Evolutionary conservation across 139 green algal genomes (phyloP).

Genomic region (Chlamydomonas schloesseri): DNA sequence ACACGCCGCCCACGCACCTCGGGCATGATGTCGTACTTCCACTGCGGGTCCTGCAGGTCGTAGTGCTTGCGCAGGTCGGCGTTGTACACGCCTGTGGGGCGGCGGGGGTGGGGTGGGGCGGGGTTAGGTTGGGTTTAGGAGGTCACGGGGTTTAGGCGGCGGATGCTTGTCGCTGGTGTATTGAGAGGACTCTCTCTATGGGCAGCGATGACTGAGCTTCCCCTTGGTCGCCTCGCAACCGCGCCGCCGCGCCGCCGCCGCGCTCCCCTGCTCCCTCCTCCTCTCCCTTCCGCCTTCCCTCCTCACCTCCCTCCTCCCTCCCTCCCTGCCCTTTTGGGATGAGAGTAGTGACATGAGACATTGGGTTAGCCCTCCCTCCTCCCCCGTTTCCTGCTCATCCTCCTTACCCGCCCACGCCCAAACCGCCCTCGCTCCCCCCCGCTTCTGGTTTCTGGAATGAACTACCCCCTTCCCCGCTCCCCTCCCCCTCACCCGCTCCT

Average conservation of each 20-base stretch:
- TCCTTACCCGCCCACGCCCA: background rate
- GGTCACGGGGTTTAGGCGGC: too few relatives aligned
- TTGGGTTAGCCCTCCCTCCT: too few relatives aligned
- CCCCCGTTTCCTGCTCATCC: background rate
- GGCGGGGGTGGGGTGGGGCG: too few relatives aligned
- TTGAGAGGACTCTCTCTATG: background rate
- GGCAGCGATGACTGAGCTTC: too few relatives aligned
- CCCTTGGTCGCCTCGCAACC: too few relatives aligned
- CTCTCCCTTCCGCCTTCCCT: too few relatives aligned
- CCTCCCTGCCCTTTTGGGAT: too few relatives aligned
- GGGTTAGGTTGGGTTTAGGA: background rate
- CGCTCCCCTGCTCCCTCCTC: too few relatives aligned
- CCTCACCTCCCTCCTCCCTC: background rate
- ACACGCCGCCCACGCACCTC: conserved; percentile 57
- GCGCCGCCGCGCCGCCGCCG: too few relatives aligned
- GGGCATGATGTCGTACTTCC: conserved; percentile 97
- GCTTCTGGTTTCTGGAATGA: background rate
- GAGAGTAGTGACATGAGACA: too few relatives aligned
- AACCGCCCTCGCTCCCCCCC: background rate
- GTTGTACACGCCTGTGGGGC: conserved; percentile 87
- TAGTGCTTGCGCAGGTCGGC: conserved; percentile 92
- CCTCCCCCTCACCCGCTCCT: conserved; percentile 80
- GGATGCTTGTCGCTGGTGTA: too few relatives aligned
- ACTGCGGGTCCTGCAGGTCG: conserved; percentile 82
- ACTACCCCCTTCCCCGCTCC: conserved; percentile 82